Base-by-base conservation (phyloP, 768 basidiomycete genomes). In the Tylopilus sp. region DNA sequence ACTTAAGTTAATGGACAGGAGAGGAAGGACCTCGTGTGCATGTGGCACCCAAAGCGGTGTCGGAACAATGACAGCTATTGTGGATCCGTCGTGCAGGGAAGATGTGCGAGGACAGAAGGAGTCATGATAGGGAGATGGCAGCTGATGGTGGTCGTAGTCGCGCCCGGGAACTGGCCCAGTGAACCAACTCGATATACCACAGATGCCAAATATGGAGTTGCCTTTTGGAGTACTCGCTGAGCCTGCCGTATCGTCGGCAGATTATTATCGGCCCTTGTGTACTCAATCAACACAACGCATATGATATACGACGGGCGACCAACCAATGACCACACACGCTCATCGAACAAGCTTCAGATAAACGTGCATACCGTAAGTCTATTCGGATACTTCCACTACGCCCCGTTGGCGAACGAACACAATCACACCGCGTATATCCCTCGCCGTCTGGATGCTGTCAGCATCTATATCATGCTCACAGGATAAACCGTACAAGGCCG, bases 1-100 rank as follows among this genome's bases (percentile, higher is more conserved):
- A 69, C 58, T 69, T 69, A 69, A 69, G 69, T 69, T 68, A 68
- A 68, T 68, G 49, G 57, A 66, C 62, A 60, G 60, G 64, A 66
- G 57, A 59, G 67, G 69, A 70, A 68, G 58, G 55, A 55, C 66
- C 66, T 64, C 63, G 65, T 62, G 68, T 64, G 52, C 63, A 69
- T 69, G 69, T 69, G 56, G 57, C 62, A 68, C 67, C 53, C 13
- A 60, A 65, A 52, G 50, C 62, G 44, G 60, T 64, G 60, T 59
- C 67, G 62, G 66, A 70, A 55, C 57, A 58, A 48, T n/a, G 40
- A 22, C 53, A 45, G 52, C 48, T 42, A 46, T 28, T 42, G 55
- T 57, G 57, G 57, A 61, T 66, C 64, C 43, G 47, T 57, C 50
- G 40, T 51, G 49, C 42, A 31, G 55, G 38, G 47, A 58, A 44